Evolutionary conservation across 2,329 filamentous ascomycete genomes (phyloP), one percentile per base, ranked within the genome.

Genomic region (Botrytis byssoidea): DNA sequence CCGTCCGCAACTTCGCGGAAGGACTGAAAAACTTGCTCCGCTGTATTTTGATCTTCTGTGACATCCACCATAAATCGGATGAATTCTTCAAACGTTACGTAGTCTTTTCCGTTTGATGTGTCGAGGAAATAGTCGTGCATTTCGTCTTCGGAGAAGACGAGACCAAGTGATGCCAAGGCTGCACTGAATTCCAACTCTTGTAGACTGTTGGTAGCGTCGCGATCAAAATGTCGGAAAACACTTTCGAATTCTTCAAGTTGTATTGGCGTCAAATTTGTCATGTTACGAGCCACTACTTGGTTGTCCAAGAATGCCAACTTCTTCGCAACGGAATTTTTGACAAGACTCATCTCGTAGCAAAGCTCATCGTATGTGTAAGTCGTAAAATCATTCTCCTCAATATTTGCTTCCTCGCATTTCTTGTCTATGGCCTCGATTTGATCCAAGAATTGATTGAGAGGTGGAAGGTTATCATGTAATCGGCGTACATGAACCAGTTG

Each of bases 41-140:
- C 96, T 6, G 95, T 98, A 82, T 99, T 98, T 84, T 99, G 96
- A 81, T 99, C 96, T 83, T 99, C 96, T 20, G 96, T 99, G 68
- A 98, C 96, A 78, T 97, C 94, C 66, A 99, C 96, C 96, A 99
- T 99, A 87, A 99, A 99, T 57, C 93, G 91, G 82, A 99, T 99
- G 81, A 99, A 99, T 83, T 98, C 95, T 85, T 99, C 96, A 81
- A 99, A 99, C 7, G 93, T 96, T 70, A 99, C 96, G 77, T 92
- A 89, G 82, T 91, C 92, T 77, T 86, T 88, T 51, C 90, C 94
- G 55, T 89, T 90, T 76, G 93, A 95, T n/a, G 95, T 97, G 71
- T 95, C 92, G 69, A 92, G 81, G 83, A 98, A 99, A 79, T 95
- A 95, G 71, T 95, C 91, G 82, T 98, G 95, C 96, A 98, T 99